Conservation (phyloP, 306 rosid species). For the Datisca glomerata region DNA sequence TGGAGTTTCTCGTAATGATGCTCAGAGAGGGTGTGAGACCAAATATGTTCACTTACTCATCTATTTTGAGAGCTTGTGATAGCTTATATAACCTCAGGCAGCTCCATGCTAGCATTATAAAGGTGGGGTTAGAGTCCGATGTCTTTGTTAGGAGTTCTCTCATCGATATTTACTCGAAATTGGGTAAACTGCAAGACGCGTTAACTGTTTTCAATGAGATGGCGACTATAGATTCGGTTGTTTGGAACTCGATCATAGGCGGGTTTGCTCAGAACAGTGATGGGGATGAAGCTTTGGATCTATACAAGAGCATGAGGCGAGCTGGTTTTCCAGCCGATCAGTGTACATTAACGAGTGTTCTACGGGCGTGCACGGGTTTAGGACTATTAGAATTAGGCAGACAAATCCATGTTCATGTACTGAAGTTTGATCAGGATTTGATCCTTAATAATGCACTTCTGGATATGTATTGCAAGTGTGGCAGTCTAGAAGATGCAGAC, state of each 20-base stretch:
- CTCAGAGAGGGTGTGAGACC: slow-evolving; percentile 70
- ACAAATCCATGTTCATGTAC: slow-evolving; percentile 60
- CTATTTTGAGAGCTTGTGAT: slow-evolving; percentile 68
- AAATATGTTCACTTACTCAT: slow-evolving; percentile 74
- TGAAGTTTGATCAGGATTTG: slow-evolving; percentile 63
- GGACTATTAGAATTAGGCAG: slow-evolving; percentile 73
- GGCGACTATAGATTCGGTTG: slow-evolving; percentile 55
- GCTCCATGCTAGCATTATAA: slow-evolving; percentile 47
- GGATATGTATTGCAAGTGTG: slow-evolving; percentile 89
- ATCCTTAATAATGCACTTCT: slow-evolving; percentile 78
- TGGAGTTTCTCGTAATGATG: slow-evolving; percentile 48
- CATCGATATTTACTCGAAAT: slow-evolving; percentile 58
- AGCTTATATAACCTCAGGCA: slow-evolving; percentile 36
- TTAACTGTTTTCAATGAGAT: slow-evolving; percentile 49
- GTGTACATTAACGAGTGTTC: slow-evolving; percentile 59
- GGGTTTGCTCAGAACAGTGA: slow-evolving; percentile 80
- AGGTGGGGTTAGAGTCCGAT: slow-evolving; percentile 77
- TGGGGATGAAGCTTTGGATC: slow-evolving; percentile 58
- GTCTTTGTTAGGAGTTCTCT: slow-evolving; percentile 69
- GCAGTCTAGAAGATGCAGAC: slow-evolving; percentile 66
- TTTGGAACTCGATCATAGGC: slow-evolving; percentile 78
- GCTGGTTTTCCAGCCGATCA: slow-evolving; percentile 44
- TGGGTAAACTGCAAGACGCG: slow-evolving; percentile 51
- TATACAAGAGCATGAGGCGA: slow-evolving; percentile 62
- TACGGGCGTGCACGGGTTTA: slow-evolving; percentile 68